These are phyloP conservation scores for Taphrina flavorubra DNA, from an alignment of 1,139 yeast species.

Conservation along the genomic window DNA sequence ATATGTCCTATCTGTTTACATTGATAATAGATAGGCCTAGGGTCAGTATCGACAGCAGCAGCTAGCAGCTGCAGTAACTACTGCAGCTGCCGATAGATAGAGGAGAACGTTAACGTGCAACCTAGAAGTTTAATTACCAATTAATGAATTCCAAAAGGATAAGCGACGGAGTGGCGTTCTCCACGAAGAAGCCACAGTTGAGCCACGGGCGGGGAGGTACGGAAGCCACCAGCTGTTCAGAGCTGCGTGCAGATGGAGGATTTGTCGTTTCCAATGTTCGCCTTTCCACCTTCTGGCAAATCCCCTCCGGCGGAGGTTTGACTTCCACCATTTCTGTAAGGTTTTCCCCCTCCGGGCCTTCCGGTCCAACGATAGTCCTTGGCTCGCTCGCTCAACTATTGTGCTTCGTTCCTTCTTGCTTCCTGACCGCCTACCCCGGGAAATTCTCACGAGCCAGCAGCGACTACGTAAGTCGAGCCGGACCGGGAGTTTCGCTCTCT, in stretches of 20 bases:
- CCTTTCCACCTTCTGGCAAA: too few species aligned
- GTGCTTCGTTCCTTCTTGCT: background rate
- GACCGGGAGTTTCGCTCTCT: background rate
- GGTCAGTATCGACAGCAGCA: too few species aligned
- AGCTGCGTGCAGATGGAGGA: background rate
- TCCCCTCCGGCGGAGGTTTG: background rate
- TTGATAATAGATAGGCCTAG: too few species aligned
- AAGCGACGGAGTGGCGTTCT: too few species aligned
- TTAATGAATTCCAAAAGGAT: too few species aligned
- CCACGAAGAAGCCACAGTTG: background rate
- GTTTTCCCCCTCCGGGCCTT: background rate
- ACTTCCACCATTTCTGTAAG: slow-evolving; percentile 1
- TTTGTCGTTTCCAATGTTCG: too few species aligned
- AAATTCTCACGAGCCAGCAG: background rate
- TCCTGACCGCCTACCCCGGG: background rate
- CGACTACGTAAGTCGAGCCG: slow-evolving; percentile 2
- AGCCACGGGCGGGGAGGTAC: background rate
- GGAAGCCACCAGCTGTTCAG: slow-evolving; percentile 10
- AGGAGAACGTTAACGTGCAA: too few species aligned
- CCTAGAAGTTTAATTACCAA: too few species aligned
- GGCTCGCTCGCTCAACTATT: background rate
- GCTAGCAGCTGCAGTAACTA: too few species aligned
- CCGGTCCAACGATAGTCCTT: background rate
- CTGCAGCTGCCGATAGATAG: too few species aligned
- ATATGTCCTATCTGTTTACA: too few species aligned